A percentile compares a stretch with the other conserved stretches of the same genome.
Evolutionary conservation across 768 basidiomycete species (phyloP).

Genomic region (Rhizopogon vesiculosus): DNA sequence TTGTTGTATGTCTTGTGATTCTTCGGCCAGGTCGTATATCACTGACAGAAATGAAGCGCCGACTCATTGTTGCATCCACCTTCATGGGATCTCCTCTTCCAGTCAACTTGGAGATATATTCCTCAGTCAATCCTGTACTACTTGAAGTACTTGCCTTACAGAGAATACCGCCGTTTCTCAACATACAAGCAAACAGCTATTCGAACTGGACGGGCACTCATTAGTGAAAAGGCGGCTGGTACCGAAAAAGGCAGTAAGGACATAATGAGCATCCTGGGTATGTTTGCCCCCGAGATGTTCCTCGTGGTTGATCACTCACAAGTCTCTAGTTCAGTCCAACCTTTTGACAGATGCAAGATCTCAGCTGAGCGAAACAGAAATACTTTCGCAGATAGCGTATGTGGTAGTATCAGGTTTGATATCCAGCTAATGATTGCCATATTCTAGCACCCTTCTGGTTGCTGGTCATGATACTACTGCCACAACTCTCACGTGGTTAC

Average conservation of each 20-base stretch:
- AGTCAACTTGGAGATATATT: constrained; percentile 22
- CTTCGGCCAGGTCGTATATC: neutral
- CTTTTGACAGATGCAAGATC: constrained; percentile 20
- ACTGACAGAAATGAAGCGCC: constrained; percentile 5
- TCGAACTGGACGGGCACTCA: constrained; percentile 15
- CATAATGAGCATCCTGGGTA: constrained; percentile 30
- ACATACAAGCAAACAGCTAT: constrained; percentile 18
- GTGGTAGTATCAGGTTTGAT: constrained; percentile 10
- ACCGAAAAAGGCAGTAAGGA: constrained; percentile 23
- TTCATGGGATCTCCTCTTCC: constrained; percentile 17
- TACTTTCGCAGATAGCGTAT: constrained; percentile 28
- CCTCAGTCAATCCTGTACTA: constrained; percentile 19
- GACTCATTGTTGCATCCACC: constrained; percentile 21
- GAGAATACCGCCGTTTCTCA: constrained; percentile 24
- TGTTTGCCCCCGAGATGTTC: neutral
- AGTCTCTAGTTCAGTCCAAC: constrained; percentile 26
- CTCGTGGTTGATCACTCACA: neutral
- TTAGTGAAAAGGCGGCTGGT: constrained; percentile 15
- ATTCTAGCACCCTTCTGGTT: constrained; percentile 10
- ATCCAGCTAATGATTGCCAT: constrained; percentile 20
- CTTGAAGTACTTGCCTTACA: constrained; percentile 24
- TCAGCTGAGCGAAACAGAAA: constrained; percentile 25
- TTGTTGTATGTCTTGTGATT: constrained; percentile 9
- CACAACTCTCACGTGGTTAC: constrained; percentile 5
- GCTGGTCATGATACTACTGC: constrained; percentile 18